Evolutionary conservation across 2,329 filamentous ascomycete genomes (phyloP).

Genomic region (Coniochaeta sp.): DNA sequence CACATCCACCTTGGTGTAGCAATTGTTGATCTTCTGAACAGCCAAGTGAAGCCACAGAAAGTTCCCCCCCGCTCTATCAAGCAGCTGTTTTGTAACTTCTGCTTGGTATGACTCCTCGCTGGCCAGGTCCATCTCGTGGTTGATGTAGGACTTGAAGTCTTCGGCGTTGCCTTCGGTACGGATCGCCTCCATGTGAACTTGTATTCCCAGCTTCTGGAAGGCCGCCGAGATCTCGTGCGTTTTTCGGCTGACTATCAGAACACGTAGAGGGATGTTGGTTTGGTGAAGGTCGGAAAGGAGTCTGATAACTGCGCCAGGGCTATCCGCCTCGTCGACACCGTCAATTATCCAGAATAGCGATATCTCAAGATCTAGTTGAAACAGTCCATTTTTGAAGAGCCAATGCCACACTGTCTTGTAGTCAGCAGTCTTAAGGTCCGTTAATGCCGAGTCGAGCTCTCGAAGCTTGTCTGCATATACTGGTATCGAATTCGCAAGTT

Average conservation of each 20-base stretch:
- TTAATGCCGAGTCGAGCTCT: slow-evolving; percentile 13
- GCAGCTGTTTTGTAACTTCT: slow-evolving; percentile 13
- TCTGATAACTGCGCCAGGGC: slow-evolving; percentile 16
- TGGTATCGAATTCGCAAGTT: slow-evolving; percentile 16
- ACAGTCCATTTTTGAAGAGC: slow-evolving; percentile 22
- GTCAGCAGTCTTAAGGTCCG: slow-evolving; percentile 18
- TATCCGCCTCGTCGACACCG: slow-evolving; percentile 27
- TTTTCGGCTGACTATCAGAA: slow-evolving; percentile 22
- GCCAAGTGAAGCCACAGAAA: slow-evolving; percentile 26
- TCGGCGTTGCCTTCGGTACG: slow-evolving; percentile 8
- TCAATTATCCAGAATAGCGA: slow-evolving; percentile 31
- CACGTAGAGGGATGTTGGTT: slow-evolving; percentile 15
- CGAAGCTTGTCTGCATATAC: slow-evolving; percentile 14
- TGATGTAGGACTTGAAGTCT: slow-evolving; percentile 13
- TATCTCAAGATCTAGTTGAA: slow-evolving; percentile 10
- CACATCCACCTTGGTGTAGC: slow-evolving; percentile 16
- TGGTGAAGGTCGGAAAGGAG: slow-evolving; percentile 18
- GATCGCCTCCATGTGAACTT: slow-evolving; percentile 2
- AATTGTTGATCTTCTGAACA: slow-evolving; percentile 18
- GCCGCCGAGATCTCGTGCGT: slow-evolving; percentile 12
- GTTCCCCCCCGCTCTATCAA: slow-evolving; percentile 19
- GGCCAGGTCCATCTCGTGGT: slow-evolving; percentile 12
- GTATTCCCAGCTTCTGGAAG: slow-evolving; percentile 8
- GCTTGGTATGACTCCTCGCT: slow-evolving; percentile 11
- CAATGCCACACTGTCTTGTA: slow-evolving; percentile 20